A percentile compares a stretch with the other conserved stretches of the same genome.
Conservation (phyloP, 495 filamentous ascomycete genomes). For the Immersiella caudata region DNA sequence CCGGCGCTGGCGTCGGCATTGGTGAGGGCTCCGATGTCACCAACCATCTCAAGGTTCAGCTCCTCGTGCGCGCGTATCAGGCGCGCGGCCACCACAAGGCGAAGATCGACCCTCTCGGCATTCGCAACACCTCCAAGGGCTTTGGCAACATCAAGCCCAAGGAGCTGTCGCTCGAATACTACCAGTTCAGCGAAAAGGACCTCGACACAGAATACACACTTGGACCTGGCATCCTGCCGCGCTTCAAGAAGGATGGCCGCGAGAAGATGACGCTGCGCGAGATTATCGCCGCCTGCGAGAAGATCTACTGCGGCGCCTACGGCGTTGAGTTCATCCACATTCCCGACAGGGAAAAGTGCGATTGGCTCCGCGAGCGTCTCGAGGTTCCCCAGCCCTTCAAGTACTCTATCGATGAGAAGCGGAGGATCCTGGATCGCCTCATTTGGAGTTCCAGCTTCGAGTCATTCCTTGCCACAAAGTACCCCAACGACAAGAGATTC, state of each 20-base stretch:
- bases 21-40: conserved; percentile 81
- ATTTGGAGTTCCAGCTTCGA: conserved; percentile 99
- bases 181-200: conserved; percentile 93
- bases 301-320: conserved; percentile 94
- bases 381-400: conserved; percentile 93
- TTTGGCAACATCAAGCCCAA: conserved; percentile 88
- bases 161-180: conserved; percentile 90
- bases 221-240: conserved; percentile 92
- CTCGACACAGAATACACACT: conserved; percentile 89
- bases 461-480: conserved; percentile 90
- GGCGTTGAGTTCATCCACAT: conserved; percentile 99
- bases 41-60: conserved; percentile 97
- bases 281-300: conserved; percentile 90
- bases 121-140: conserved; percentile 80
- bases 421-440: conserved; percentile 91
- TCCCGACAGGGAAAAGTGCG: conserved; percentile 93
- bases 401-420: conserved; percentile 96
- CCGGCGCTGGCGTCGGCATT: conserved; percentile 65
- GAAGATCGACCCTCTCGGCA: conserved; percentile 93
- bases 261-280: conserved; percentile 97
- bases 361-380: conserved; percentile 93
- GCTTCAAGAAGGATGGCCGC: conserved; percentile 82
- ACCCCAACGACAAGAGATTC: conserved; percentile 99
- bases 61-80: conserved; percentile 95
- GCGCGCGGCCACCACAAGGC: conserved; percentile 98